A percentile compares a stretch with the other conserved stretches of the same genome.
These are phyloP conservation scores for Talaromyces sp. DNA, from an alignment of 2,329 filamentous ascomycete genomes.

Conservation along the genomic window DNA sequence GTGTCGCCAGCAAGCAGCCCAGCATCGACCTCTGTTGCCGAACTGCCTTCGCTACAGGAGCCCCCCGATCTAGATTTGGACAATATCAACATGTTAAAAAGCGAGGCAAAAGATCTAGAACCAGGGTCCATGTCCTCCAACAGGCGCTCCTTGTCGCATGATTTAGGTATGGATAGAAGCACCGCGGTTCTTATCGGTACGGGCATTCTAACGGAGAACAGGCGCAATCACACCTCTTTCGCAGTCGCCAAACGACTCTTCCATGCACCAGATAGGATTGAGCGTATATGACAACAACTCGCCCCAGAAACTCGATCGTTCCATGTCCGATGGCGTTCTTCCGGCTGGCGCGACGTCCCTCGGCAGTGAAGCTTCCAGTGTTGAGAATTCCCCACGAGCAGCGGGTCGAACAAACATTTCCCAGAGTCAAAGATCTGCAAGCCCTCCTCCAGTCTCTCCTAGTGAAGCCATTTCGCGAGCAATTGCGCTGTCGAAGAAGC, in stretches of 20 bases:
- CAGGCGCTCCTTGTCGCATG: conserved; percentile 8
- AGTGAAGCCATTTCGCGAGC: conserved; percentile 78
- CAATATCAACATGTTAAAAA: conserved; percentile 14
- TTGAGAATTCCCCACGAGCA: conserved; percentile 1
- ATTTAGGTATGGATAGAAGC: conserved; percentile 10
- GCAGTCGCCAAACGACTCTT: conserved; percentile 30
- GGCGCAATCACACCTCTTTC: conserved; percentile 37
- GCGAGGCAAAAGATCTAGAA: conserved; percentile 20
- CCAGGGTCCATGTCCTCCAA: conserved; percentile 22
- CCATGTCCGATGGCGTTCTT: conserved; percentile 51
- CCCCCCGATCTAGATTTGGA: conserved; percentile 48
- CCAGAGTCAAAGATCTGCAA: conserved; percentile 54
- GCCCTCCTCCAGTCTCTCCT: conserved; percentile 66
- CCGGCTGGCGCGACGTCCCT: conserved; percentile 23
- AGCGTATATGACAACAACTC: conserved; percentile 26
- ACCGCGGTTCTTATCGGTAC: background rate
- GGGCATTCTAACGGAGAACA: conserved; percentile 12
- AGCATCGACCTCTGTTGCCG: conserved; percentile 30
- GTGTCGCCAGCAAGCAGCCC: conserved; percentile 88
- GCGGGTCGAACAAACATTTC: conserved; percentile 12
- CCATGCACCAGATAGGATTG: conserved; percentile 19
- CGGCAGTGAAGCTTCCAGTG: conserved; percentile 4
- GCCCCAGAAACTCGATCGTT: conserved; percentile 41
- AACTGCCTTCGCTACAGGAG: conserved; percentile 38
- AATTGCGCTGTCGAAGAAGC: conserved; percentile 75